Percentiles rank a stretch among this genome's conserved stretches.
These are phyloP conservation scores for Aspergillus steynii DNA, from an alignment of 495 filamentous ascomycete genomes.

Conservation along the genomic window DNA sequence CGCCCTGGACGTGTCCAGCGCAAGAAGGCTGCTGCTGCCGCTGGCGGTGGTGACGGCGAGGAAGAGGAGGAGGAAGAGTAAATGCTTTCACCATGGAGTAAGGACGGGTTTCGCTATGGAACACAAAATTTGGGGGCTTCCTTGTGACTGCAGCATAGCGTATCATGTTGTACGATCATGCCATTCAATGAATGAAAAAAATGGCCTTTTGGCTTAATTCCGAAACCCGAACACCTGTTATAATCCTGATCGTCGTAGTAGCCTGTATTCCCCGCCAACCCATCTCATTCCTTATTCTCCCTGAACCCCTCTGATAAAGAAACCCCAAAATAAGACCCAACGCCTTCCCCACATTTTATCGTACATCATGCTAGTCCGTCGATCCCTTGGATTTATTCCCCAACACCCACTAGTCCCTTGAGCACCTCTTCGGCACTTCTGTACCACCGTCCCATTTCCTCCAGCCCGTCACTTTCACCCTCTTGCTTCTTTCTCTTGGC, in stretches of 20 bases:
- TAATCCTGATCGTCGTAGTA: conserved; percentile 5
- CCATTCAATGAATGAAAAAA: conserved; percentile 43
- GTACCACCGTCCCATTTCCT: conserved; percentile 82
- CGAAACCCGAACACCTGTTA: conserved; percentile 28
- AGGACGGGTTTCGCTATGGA: conserved; percentile 46
- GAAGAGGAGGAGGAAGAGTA: conserved; percentile 91
- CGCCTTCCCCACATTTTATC: conserved; percentile 19
- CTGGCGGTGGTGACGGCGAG: conserved; percentile 81
- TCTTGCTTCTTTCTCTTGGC: conserved; percentile 76
- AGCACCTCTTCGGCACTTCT: conserved; percentile 68
- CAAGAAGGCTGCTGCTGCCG: conserved; percentile 98
- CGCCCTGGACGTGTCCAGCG: conserved; percentile 93
- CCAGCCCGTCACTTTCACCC: conserved; percentile 74
- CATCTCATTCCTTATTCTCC: background rate
- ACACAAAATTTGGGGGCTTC: conserved; percentile 39
- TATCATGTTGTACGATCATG: conserved; percentile 49
- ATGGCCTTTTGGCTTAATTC: conserved; percentile 41
- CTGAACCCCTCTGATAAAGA: background rate
- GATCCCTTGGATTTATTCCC: conserved; percentile 22
- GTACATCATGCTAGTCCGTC: conserved; percentile 21
- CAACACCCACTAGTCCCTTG: conserved; percentile 62
- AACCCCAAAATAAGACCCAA: conserved; percentile 11
- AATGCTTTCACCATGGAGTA: conserved; percentile 38
- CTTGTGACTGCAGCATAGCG: conserved; percentile 46
- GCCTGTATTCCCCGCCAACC: background rate